Conservation (phyloP, 306 rosid genomes). For the Trifolium repens region DNA sequence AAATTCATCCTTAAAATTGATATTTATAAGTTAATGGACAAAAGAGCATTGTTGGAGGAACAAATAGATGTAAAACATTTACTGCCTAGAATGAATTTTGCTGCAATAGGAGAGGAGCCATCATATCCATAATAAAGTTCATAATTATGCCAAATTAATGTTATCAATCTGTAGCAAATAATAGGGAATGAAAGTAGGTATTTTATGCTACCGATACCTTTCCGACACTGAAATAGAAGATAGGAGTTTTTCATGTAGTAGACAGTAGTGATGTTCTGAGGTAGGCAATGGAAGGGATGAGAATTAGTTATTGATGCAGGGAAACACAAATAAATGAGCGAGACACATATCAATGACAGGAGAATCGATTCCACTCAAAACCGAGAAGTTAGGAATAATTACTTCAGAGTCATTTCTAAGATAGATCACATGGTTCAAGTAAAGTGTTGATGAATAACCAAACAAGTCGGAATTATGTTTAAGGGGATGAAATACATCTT, state of each 20-base stretch:
- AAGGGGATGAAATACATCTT: not conserved
- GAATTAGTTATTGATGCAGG: not conserved
- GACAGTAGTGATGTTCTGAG: not conserved
- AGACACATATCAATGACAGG: not conserved
- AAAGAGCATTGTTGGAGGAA: no score
- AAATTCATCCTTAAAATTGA: no score
- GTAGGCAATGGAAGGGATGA: not conserved
- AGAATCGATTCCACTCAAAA: not conserved
- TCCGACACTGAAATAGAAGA: no score
- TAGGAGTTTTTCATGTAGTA: no score
- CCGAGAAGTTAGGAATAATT: not conserved
- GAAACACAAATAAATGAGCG: not conserved
- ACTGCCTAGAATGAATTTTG: no score
- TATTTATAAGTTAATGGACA: no score
- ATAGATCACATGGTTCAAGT: not conserved
- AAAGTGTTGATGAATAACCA: not conserved
- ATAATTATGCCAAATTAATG: no score
- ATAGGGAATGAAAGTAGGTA: not conserved
- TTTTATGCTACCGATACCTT: no score
- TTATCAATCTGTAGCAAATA: no score
- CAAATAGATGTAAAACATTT: no score
- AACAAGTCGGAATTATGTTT: not conserved
- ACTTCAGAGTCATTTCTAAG: not conserved
- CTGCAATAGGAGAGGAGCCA: no score
- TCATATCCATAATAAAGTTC: no score